A percentile compares a stretch with the other conserved stretches of the same genome.
These are phyloP conservation scores for Raddia guianensis DNA, from an alignment of 176 grass and related monocot genomes.

Conservation along the genomic window DNA sequence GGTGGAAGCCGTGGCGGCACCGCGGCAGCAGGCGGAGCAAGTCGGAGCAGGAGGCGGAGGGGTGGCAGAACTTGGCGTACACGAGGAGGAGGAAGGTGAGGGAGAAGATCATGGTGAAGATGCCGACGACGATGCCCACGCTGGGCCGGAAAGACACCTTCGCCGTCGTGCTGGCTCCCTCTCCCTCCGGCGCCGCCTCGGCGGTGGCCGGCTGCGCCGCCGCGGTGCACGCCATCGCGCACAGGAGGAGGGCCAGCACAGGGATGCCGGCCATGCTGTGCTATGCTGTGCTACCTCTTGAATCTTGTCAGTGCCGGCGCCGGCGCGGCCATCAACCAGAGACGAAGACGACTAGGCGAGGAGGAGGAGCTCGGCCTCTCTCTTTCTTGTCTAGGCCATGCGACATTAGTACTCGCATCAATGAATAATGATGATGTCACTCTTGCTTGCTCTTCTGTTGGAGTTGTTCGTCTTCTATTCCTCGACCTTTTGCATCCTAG, in stretches of 20 bases:
- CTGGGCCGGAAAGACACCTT: conserved; percentile 67
- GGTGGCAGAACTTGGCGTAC: conserved; percentile 95
- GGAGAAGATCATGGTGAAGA: conserved; percentile 91
- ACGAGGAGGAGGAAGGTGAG: conserved; percentile 84
- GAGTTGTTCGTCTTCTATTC: too few species aligned
- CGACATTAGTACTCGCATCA: too few species aligned
- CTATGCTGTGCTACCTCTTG: too few species aligned
- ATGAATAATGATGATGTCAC: too few species aligned
- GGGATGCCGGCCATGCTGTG: not conserved
- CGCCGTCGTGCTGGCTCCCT: not conserved
- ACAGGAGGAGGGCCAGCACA: conserved; percentile 7
- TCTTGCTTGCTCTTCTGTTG: too few species aligned
- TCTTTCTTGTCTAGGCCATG: too few species aligned
- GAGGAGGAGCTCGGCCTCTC: too few species aligned
- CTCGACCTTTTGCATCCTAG: too few species aligned
- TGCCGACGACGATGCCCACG: conserved; percentile 81
- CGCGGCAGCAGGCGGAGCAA: conserved; percentile 69
- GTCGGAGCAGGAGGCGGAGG: conserved; percentile 31
- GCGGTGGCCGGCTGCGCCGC: conserved; percentile 2
- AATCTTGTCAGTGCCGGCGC: too few species aligned
- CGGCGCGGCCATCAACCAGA: too few species aligned
- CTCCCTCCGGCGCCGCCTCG: not conserved
- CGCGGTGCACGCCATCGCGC: not conserved
- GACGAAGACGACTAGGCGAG: too few species aligned
- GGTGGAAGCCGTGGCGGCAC: conserved; percentile 77